Evolutionary conservation across 2,329 filamentous ascomycete species (phyloP).

Genomic region (Ophiostoma populinum): DNA sequence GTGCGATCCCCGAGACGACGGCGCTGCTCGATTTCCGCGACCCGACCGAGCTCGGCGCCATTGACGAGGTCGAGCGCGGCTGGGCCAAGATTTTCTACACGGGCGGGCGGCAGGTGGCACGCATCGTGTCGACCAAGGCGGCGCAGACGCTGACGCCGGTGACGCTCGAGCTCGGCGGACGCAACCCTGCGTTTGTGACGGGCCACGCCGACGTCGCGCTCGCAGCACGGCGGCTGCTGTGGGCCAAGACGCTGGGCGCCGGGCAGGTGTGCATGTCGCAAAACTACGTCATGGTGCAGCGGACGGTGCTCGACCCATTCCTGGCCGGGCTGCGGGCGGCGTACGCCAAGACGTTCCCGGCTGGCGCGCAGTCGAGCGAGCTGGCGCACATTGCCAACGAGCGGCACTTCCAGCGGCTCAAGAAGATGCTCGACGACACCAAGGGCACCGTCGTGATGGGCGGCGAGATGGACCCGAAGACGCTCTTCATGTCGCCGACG

Average conservation of each 20-base stretch:
- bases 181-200: constrained; percentile 83
- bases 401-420: constrained; percentile 63
- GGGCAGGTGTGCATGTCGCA: constrained; percentile 88
- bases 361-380: constrained; percentile 66
- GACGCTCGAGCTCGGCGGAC: constrained; percentile 74
- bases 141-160: constrained; percentile 79
- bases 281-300: constrained; percentile 80
- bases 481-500: constrained; percentile 80
- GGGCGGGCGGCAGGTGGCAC: constrained; percentile 60
- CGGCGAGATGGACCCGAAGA: constrained; percentile 61
- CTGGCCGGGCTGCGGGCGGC: constrained; percentile 56
- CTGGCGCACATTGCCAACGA: constrained; percentile 68
- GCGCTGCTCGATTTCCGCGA: constrained; percentile 52
- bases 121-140: constrained; percentile 77
- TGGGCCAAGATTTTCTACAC: constrained; percentile 99
- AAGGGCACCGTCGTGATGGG: constrained; percentile 76
- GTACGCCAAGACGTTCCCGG: constrained; percentile 64
- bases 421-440: constrained; percentile 75
- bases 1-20: constrained; percentile 62
- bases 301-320: constrained; percentile 52
- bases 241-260: constrained; percentile 73
- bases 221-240: constrained; percentile 69
- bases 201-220: constrained; percentile 63
- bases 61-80: constrained; percentile 25
- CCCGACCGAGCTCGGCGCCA: constrained; percentile 1